These are phyloP conservation scores for Xerocomellus amylosporus DNA, from an alignment of 768 basidiomycete species.

Conservation along the genomic window DNA sequence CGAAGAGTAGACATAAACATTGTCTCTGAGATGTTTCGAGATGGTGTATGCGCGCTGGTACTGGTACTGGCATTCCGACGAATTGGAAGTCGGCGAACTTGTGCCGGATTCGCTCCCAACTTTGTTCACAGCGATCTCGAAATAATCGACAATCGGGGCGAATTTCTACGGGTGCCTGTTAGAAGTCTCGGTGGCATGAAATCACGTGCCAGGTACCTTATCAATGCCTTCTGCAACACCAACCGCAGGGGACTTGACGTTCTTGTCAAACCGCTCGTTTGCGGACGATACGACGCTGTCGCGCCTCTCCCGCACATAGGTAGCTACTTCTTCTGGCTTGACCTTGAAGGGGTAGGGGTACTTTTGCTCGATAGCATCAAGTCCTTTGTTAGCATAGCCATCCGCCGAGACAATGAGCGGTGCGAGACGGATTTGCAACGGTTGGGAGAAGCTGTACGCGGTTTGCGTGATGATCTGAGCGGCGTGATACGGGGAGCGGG, in stretches of 20 bases:
- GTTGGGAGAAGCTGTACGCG: conserved; percentile 62
- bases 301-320: conserved; percentile 54
- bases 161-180: conserved; percentile 46
- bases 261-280: conserved; percentile 64
- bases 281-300: conserved; percentile 53
- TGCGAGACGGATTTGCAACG: conserved; percentile 61
- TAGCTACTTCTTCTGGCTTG: conserved; percentile 67
- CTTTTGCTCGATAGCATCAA: conserved; percentile 68
- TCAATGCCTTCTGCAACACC: conserved; percentile 67
- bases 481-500: conserved; percentile 60
- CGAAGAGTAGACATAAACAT: conserved; percentile 61
- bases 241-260: conserved; percentile 59
- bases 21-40: conserved; percentile 60
- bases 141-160: conserved; percentile 70
- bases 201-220: conserved; percentile 48
- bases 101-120: conserved; percentile 44
- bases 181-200: conserved; percentile 10
- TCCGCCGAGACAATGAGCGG: conserved; percentile 65
- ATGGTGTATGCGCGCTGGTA: conserved; percentile 72
- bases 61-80: conserved; percentile 66
- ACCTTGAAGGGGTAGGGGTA: conserved; percentile 77
- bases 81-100: conserved; percentile 43
- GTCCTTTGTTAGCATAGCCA: conserved; percentile 66
- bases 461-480: conserved; percentile 59
- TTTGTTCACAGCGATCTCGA: conserved; percentile 58